phyloP scores from a whole-genome alignment of 371 early-diverging fungal genomes.

The Rhizopus delemar region DNA sequence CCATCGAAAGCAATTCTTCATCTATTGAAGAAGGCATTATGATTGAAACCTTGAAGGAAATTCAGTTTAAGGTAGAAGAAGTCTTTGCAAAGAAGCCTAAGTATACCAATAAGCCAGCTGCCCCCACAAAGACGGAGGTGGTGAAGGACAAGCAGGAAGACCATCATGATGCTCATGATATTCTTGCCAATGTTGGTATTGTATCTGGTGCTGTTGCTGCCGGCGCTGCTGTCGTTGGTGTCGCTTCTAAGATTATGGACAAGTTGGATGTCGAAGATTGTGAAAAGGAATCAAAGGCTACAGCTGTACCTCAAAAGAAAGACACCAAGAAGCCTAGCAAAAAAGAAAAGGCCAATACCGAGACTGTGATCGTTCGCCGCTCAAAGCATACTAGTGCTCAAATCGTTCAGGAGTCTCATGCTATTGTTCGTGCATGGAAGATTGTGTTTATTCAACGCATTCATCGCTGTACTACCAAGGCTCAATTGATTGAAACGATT shows the following conservation, averaged over 20 bases:
- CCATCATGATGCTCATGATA: constrained; percentile 20
- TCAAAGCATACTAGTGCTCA: constrained; percentile 22
- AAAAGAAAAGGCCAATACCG: constrained; percentile 7
- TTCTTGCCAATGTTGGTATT: constrained; percentile 26
- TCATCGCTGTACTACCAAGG: constrained; percentile 33
- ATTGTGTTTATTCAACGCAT: constrained; percentile 36
- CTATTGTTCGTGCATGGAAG: constrained; percentile 41
- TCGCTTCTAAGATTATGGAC: constrained; percentile 18
- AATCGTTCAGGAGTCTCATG: constrained; percentile 32
- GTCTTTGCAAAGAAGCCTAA: constrained; percentile 26
- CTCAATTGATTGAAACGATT: constrained; percentile 25
- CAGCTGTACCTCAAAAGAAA: constrained; percentile 1
- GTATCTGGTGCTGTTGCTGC: constrained; percentile 21
- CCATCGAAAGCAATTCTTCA: constrained; percentile 23
- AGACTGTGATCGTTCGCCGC: constrained; percentile 19
- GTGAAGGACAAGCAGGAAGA: constrained; percentile 2
- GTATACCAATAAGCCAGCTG: background rate
- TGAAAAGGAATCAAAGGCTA: constrained; percentile 3
- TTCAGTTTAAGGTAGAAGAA: constrained; percentile 25
- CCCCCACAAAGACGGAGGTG: background rate
- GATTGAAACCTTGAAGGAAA: constrained; percentile 34
- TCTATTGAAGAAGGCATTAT: constrained; percentile 30
- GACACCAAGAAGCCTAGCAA: background rate
- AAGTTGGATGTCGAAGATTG: constrained; percentile 11
- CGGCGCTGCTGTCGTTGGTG: constrained; percentile 19